Base-by-base conservation (phyloP, 768 basidiomycete genomes). In the Tylopilus sp. region DNA sequence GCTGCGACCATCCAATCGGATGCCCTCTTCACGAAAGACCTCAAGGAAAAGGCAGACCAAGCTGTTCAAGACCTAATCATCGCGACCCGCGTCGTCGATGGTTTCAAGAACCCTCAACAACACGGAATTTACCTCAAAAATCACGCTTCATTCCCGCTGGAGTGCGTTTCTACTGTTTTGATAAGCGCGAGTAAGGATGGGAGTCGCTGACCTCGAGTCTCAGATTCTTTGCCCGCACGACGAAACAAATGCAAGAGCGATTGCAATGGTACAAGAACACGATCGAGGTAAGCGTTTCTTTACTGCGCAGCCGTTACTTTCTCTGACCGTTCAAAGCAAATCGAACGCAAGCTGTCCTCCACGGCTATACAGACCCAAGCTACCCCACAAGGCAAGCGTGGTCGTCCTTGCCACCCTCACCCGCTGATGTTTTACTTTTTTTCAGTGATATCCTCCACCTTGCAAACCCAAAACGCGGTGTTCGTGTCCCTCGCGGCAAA, bases 41-140 rank as follows among this genome's bases (percentile, higher is more conserved):
- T 92, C 44, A 87, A 86, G 64, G 71, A 75, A 3, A 89, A 88
- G 74, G 83, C 85, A 13, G 87, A 91, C 48, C 84, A 86, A 68
- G 80, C 86, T 0, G 84, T 90, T 25, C 83, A 89, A 70, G 91
- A 92, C 60, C 88, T 85, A 22, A 89, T 92, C 48, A 75, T 84
- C 25, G 83, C 87, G 3, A 89, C 82, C 9, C 82, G 83, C 26
- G 85, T 92, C 50, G 75, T 93, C 44, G 89, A 91, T 58, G 89
- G 84, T 8, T 89, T 87, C 72, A 80, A 78, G 56, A 86, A 86
- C 62, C 86, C 86, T 3, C 87, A 90, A 52, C 82, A 83, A 60
- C 79, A 83, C 53, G 83, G 80, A 21, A 77, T 76, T 22, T 83
- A 87, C 68, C 72, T 91, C 46, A 90, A 88, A 64, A 86, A 86